Evolutionary conservation across 345 rosid species (phyloP).

Genomic region (Eucalyptus albens): DNA sequence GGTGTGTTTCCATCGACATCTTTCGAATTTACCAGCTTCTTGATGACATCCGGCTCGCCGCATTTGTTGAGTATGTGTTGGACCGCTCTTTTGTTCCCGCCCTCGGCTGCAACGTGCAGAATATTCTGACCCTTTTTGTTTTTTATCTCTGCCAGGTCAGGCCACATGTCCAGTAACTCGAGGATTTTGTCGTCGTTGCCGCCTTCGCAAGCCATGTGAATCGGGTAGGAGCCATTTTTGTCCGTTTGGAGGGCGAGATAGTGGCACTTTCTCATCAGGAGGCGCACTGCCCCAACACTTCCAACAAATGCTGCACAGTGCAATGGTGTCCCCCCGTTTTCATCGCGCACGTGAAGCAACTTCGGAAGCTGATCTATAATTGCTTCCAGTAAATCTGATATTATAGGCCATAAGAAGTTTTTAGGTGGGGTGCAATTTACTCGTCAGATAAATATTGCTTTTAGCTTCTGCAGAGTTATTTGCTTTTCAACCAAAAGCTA

Average conservation of each 20-base stretch:
- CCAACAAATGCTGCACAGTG: not conserved
- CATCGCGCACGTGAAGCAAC: not conserved
- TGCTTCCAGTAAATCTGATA: fast-evolving
- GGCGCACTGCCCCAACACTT: fast-evolving
- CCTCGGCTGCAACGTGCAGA: not conserved
- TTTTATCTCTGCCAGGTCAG: not conserved
- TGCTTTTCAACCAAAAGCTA: not conserved
- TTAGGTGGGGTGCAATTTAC: not conserved
- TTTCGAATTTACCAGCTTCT: not conserved
- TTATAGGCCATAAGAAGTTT: not conserved
- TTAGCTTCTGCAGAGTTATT: not conserved
- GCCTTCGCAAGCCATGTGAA: not conserved
- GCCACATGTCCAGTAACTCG: not conserved
- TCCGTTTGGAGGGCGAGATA: not conserved
- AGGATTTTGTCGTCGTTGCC: fast-evolving
- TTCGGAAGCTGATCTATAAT: not conserved
- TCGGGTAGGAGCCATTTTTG: not conserved
- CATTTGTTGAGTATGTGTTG: fast-evolving
- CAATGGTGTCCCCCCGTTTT: not conserved
- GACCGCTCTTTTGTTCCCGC: fast-evolving
- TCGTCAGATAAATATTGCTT: not conserved
- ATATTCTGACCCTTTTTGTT: not conserved
- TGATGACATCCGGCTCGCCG: not conserved
- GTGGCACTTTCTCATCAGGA: fast-evolving
- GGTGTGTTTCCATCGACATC: not conserved